Base-by-base conservation (phyloP, 2,329 filamentous ascomycete species). In the Fusarium proliferatum region DNA sequence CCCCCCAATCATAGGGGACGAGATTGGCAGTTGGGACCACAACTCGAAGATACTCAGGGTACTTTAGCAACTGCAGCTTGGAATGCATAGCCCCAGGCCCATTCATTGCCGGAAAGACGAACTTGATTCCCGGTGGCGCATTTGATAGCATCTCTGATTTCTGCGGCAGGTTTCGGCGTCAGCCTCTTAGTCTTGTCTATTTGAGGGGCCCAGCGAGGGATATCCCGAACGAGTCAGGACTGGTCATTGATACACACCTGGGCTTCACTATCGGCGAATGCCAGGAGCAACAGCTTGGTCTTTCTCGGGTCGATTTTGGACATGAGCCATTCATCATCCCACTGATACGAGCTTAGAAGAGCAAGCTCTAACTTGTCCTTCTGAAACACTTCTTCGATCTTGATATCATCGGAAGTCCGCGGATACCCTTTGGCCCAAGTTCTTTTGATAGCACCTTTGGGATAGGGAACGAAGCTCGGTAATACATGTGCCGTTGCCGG, bases 41-140 rank as follows among this genome's bases (percentile, higher is more conserved):
- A 49, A 99, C 87, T 11, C 96, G 90, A 21, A 98, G 82, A 80
- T 95, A 91, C 3, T 84, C 83, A 0, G 88, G 84, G 76, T 94
- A 94, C 76, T 95, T 96, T n/a, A 98, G 86, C 3, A 98, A 83
- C 88, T 97, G 95, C 48, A 98, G 86, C 80, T 99, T 98, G 56
- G 94, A 97, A 82, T 98, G 96, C 95, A 98, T 97, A 76, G 88
- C 91, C 30, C 91, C 92, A 10, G 89, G 85, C 4, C 90, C 89
- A 45, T 90, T 86, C 93, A 98, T 96, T 5, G 88, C 88, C 21
- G 96, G 96, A 79, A 98, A 97, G 79, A 94, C 95, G 62, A 91
- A 91, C 26, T 89, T 89, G 62, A 97, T 86, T 42, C 82, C 84
- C n/a, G 77, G 72, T 23, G 88, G 88, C 15, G 84, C 85, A 67